Evolutionary conservation across 495 filamentous ascomycete genomes (phyloP).

Genomic region (Geoglossum glabrum): DNA sequence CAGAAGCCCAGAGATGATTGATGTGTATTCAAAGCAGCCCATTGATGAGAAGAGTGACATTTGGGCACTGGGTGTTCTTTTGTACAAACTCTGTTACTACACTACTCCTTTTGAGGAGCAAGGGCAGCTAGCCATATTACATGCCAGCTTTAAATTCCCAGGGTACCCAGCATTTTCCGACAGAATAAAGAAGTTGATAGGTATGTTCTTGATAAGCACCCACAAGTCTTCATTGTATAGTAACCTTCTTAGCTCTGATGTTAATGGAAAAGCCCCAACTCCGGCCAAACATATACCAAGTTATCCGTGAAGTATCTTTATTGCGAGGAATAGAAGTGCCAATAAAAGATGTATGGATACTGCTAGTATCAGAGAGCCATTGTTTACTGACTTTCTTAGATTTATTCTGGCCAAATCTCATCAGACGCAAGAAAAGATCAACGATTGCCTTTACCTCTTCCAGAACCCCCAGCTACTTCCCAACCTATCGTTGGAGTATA

Average conservation of each 20-base stretch:
- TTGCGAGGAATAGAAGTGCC: conserved; percentile 83
- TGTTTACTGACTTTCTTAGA: conserved; percentile 31
- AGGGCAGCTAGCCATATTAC: conserved; percentile 93
- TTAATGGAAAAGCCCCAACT: conserved; percentile 62
- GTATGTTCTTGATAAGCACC: conserved; percentile 28
- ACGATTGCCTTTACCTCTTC: conserved; percentile 37
- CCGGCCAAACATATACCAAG: conserved; percentile 87
- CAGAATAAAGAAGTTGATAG: conserved; percentile 73
- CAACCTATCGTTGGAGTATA: conserved; percentile 52
- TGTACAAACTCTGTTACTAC: conserved; percentile 99
- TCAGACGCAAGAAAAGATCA: conserved; percentile 43
- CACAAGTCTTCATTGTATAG: not conserved
- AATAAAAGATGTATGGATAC: conserved; percentile 62
- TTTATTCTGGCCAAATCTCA: conserved; percentile 53
- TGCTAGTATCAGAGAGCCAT: not conserved
- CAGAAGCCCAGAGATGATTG: conserved; percentile 94
- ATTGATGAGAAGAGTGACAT: conserved; percentile 99
- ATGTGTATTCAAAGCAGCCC: conserved; percentile 87
- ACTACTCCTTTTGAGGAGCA: conserved; percentile 97
- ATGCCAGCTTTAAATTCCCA: conserved; percentile 87
- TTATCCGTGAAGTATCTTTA: conserved; percentile 60
- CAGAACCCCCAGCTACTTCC: conserved; percentile 27
- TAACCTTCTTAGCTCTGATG: conserved; percentile 50
- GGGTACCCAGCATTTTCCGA: conserved; percentile 76
- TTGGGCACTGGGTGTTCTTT: conserved; percentile 84